Evolutionary conservation across 768 basidiomycete genomes (phyloP), one percentile per base, ranked within the genome.

Genomic region (Daedaleopsis nitida): DNA sequence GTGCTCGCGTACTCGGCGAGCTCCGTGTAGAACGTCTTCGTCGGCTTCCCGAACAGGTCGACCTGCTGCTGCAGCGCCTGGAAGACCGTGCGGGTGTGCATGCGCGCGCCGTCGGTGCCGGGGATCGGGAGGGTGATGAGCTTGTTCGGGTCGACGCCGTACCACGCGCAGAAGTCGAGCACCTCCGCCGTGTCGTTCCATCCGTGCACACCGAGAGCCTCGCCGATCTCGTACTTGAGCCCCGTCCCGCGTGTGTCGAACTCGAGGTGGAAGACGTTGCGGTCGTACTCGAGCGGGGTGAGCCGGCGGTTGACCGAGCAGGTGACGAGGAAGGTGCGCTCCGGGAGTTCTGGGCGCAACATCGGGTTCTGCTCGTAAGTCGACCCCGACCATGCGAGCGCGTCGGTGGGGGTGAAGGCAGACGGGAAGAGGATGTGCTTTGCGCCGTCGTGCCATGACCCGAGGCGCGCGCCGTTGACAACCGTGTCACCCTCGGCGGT

Each of bases 241-340:
- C 95, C 95, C 23, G 97, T 99, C 35, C 92, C 92, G 27, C 84
- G 78, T 3, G 92, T 94, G 72, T 95, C 87, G 72, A 99, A 96
- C 78, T 98, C 97, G 66, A 99, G 83, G 77, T 99, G 97, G 82
- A 98, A 98, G 35, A 99, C 95, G 75, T 99, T 98, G 67, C 97
- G 92, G 75, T 98, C 91, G 76, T 99, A 99, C 63, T 96, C 94
- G 66, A 86, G 75, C 35, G 97, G 97, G 1, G 97, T 98, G 51
- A 99, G 85, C 35, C 97, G 92, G 47, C 88, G 87, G 78, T 98
- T 98, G 74, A 97, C 95, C 7, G 88, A 86, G 74, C 94, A 96
- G 10, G 92, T 96, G 58, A 98, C 88, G 57, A 98, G 86, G 83
- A 84, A 98, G 23, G 95, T 98, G 69, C 89, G 88, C 60, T 98